phyloP scores from a whole-genome alignment of 139 green algal genomes.

The Edaphochlamys debaryana region DNA sequence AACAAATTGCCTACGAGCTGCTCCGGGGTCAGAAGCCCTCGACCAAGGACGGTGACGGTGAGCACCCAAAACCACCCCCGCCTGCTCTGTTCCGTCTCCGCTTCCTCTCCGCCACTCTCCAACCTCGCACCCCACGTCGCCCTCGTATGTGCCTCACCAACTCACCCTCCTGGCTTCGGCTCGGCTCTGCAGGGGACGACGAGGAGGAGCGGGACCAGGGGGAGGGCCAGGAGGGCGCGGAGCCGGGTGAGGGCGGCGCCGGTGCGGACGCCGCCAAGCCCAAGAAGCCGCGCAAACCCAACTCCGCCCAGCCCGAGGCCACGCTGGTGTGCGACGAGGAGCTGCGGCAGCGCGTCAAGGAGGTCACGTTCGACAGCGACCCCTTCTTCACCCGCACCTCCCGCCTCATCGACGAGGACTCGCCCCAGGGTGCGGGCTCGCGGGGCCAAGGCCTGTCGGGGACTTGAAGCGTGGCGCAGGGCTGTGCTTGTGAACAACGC shows the following conservation, averaged over 20 bases:
- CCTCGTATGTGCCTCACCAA: too few species aligned
- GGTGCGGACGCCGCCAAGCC: neutral
- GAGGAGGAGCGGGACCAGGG: too few species aligned
- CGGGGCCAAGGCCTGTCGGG: neutral
- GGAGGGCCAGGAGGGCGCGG: neutral
- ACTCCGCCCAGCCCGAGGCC: neutral
- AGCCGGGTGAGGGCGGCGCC: neutral
- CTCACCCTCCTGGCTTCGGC: too few species aligned
- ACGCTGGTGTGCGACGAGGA: neutral
- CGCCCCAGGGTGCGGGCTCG: neutral
- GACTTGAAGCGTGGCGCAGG: too few species aligned
- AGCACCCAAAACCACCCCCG: too few species aligned
- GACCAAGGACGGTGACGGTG: too few species aligned
- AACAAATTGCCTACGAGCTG: too few species aligned
- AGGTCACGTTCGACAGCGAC: constrained; percentile 6
- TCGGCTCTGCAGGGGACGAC: too few species aligned
- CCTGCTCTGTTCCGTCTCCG: too few species aligned
- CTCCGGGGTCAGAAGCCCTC: too few species aligned
- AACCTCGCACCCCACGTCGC: too few species aligned
- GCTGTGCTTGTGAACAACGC: neutral
- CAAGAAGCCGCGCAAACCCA: constrained; percentile 13
- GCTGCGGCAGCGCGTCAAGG: constrained; percentile 4
- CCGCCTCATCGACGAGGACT: constrained; percentile 27
- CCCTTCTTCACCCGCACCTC: constrained; percentile 20
- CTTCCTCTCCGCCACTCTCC: too few species aligned